Base-by-base conservation (phyloP, 495 filamentous ascomycete species). In the Penicillium odoratum region DNA sequence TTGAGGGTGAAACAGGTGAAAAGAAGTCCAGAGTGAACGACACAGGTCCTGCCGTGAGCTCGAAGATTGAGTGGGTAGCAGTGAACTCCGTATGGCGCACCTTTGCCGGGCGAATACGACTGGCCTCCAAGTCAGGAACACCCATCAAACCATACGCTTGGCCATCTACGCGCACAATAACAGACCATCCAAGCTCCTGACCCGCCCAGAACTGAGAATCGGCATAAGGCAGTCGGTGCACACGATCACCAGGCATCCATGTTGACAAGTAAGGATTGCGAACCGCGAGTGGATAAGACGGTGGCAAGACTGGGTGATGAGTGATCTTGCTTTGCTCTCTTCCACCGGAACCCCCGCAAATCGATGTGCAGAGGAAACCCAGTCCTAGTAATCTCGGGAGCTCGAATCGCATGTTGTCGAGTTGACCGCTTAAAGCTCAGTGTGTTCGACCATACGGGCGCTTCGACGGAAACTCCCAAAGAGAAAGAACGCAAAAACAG, bases 1-100 rank as follows among this genome's bases (percentile, higher is more conserved):
- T 92, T 0, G 88, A 86, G 2, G 90, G 89, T 0, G 92, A 93
- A n/a, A 96, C 86, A 0, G 92, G 92, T 13, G 91, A 93, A 51
- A 93, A 81, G 70, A 95, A 96, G 26, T 81, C 80, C 36, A 83
- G 56, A 0, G 64, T 72, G 26, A 81, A 64, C 4, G 31, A 67
- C n/a, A 75, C 70, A 7, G 55, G 31, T 0, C 79, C 80, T 21
- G 78, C 77, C 30, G 64, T 59, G 13, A 83, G 67, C 26, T 67
- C 70, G 54, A 81, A 79, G 11, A 72, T 59, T 8, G 74, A 76
- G 57, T 78, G 79, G 2, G 77, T 81, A 6, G 77, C 66, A 1
- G 77, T 81, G 62, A 77, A 81, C 25, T 75, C 71, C 0, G 72
- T 74, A 21, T 60, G 65, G 13, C 64, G 68, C 31, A 79, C 73